These are phyloP conservation scores for Persicaria tinctoria DNA, from an alignment of 148 eudicot genomes.

Conservation along the genomic window DNA sequence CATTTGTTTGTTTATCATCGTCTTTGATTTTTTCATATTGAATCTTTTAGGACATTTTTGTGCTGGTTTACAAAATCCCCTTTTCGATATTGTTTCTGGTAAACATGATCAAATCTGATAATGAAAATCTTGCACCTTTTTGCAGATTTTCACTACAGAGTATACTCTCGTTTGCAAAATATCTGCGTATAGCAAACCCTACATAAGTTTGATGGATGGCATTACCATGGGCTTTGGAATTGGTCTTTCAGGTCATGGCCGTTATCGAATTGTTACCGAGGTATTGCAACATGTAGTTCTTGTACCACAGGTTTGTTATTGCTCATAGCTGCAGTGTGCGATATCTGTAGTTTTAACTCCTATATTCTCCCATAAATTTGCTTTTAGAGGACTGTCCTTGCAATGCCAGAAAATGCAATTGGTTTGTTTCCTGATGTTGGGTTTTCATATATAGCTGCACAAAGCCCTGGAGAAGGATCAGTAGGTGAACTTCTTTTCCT, in stretches of 20 bases:
- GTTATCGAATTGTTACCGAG: conserved; percentile 87
- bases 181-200: conserved; percentile 77
- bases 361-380: conserved; percentile 8
- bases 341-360: conserved; percentile 1
- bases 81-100: neutral
- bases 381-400: conserved; percentile 80
- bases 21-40: neutral
- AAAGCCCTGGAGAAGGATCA: conserved; percentile 87
- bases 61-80: neutral
- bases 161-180: conserved; percentile 90
- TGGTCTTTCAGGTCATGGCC: conserved; percentile 95
- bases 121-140: conserved; percentile 9
- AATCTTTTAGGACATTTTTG: neutral
- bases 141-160: conserved; percentile 85
- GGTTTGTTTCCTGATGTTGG: conserved; percentile 99
- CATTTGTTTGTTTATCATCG: neutral
- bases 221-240: conserved; percentile 97
- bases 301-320: neutral
- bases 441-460: conserved; percentile 87
- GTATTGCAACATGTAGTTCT: conserved; percentile 23
- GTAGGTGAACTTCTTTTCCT: conserved; percentile 47
- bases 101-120: neutral
- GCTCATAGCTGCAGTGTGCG: neutral
- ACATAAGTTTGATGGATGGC: conserved; percentile 93
- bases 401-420: conserved; percentile 97